A percentile compares a stretch with the other conserved stretches of the same genome.
Evolutionary conservation across 495 filamentous ascomycete species (phyloP).

Genomic region (Podospora didyma): DNA sequence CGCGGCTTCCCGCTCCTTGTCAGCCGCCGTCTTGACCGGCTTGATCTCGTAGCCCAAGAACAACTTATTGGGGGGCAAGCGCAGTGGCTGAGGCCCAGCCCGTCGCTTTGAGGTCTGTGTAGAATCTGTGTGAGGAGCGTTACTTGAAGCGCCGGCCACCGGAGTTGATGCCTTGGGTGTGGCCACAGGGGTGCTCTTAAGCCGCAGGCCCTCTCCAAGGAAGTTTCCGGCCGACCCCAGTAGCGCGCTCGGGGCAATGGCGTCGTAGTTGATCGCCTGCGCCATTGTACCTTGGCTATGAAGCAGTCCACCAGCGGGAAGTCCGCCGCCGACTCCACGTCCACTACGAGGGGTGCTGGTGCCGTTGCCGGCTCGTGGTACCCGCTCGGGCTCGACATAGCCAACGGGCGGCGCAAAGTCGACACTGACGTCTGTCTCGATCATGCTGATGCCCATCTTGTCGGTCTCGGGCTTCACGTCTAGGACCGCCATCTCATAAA

Average conservation of each 20-base stretch:
- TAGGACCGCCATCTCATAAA: slow-evolving; percentile 86
- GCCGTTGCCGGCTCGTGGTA: slow-evolving; percentile 40
- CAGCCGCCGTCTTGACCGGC: slow-evolving; percentile 75
- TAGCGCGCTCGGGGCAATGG: slow-evolving; percentile 73
- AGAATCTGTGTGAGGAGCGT: slow-evolving; percentile 36
- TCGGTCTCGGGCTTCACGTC: slow-evolving; percentile 82
- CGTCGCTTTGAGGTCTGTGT: slow-evolving; percentile 38
- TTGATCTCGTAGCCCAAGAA: slow-evolving; percentile 96
- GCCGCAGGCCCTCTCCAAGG: slow-evolving; percentile 66
- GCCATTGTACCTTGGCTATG: slow-evolving; percentile 91
- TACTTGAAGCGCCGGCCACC: slow-evolving; percentile 63
- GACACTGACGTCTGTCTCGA: slow-evolving; percentile 92
- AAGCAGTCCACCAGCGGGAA: slow-evolving; percentile 66
- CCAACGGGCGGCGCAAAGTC: slow-evolving; percentile 93
- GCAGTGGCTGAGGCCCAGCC: slow-evolving; percentile 76
- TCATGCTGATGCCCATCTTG: slow-evolving; percentile 79
- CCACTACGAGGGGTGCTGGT: slow-evolving; percentile 58
- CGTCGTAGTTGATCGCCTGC: slow-evolving; percentile 90
- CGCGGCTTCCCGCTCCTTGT: slow-evolving; percentile 60
- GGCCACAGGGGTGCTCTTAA: slow-evolving; percentile 74
- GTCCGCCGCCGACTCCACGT: slow-evolving; percentile 30
- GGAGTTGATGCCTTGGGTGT: slow-evolving; percentile 82
- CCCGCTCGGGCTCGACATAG: slow-evolving; percentile 78
- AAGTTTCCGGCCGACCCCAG: slow-evolving; percentile 72
- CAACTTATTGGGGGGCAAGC: slow-evolving; percentile 80